Percentiles rank a stretch among this genome's conserved stretches.
Conservation (phyloP, 202 grass and related monocot genomes). For the Eragrostis tef region DNA sequence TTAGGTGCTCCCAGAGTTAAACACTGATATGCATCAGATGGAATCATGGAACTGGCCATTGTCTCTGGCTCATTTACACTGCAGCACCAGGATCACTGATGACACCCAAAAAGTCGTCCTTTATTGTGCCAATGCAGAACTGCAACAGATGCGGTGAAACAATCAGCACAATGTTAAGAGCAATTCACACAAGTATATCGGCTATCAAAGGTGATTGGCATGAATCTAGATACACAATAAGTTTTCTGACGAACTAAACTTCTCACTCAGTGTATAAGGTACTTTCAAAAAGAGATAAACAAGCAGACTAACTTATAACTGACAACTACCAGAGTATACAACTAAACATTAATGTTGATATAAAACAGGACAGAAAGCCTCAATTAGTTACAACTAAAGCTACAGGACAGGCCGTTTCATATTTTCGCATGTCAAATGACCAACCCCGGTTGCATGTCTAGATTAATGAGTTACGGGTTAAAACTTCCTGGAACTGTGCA, state of each 20-base stretch:
- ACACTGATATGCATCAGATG: not conserved
- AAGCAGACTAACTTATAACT: slow-evolving; percentile 13
- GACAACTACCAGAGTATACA: not conserved
- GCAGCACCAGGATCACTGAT: slow-evolving; percentile 84
- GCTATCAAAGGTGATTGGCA: not conserved
- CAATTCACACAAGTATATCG: not conserved
- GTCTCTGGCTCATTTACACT: slow-evolving; percentile 44
- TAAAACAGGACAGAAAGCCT: not conserved
- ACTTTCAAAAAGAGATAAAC: not conserved
- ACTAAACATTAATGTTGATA: not conserved
- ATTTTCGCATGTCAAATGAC: not conserved
- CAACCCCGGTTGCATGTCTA: not conserved
- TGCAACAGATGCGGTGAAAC: slow-evolving; percentile 43
- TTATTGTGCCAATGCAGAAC: slow-evolving; percentile 99
- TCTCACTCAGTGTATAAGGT: not conserved
- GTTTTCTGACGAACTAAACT: not conserved
- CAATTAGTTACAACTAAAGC: not conserved
- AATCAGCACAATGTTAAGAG: slow-evolving; percentile 37
- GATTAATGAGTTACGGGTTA: slow-evolving; percentile 1
- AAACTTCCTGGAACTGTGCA: not conserved
- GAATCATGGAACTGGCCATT: not conserved
- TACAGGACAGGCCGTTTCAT: not conserved
- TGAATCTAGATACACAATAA: not conserved
- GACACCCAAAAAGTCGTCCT: slow-evolving; percentile 92
- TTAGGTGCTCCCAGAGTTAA: not conserved